Conservation (phyloP, 192 early-diverging fungal genomes). For the Haplosporangium gracile region DNA sequence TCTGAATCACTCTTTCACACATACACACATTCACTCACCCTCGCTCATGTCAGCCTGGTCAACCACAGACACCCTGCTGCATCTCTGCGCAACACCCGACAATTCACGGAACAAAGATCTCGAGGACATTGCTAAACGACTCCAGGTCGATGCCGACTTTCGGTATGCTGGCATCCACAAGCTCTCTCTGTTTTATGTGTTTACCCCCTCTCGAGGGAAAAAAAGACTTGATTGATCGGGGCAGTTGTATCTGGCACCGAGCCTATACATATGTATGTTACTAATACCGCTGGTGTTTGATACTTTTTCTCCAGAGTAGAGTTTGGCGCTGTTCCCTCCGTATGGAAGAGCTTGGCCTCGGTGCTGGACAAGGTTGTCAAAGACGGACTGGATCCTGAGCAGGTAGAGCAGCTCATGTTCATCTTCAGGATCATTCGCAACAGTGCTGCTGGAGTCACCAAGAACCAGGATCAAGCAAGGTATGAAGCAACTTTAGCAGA, state of each 20-base stretch:
- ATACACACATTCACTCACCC: no score
- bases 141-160: constrained; percentile 35
- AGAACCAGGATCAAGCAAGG: constrained; percentile 48
- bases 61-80: neutral
- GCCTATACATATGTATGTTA: neutral
- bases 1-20: no score
- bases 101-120: constrained; percentile 22
- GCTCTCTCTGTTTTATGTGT: neutral
- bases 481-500: neutral
- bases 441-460: constrained; percentile 15
- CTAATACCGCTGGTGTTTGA: neutral
- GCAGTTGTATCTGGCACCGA: neutral
- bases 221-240: neutral
- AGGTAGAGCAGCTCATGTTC: constrained; percentile 33
- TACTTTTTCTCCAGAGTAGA: constrained; percentile 11
- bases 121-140: constrained; percentile 26
- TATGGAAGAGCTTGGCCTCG: constrained; percentile 18
- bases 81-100: neutral
- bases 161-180: constrained; percentile 7
- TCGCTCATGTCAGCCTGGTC: neutral
- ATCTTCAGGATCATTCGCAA: constrained; percentile 45
- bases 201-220: neutral
- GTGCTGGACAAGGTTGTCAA: constrained; percentile 15
- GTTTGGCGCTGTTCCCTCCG: neutral
- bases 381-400: constrained; percentile 27